Base-by-base conservation (phyloP, 805 yeast genomes). In the Yarrowia divulgata region DNA sequence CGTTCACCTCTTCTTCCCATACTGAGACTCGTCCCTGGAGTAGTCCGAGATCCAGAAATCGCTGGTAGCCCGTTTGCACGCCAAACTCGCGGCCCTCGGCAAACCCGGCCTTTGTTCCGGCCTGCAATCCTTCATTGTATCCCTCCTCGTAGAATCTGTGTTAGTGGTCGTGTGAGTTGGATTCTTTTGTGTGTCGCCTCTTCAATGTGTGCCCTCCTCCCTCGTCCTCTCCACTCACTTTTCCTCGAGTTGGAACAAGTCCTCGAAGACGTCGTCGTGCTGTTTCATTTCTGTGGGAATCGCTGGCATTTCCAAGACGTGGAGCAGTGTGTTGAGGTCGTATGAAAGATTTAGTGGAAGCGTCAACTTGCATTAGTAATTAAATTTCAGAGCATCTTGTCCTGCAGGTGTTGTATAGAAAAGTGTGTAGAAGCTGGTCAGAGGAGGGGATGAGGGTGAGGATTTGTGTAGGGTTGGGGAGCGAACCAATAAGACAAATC, bases 51-150 rank as follows among this genome's bases (percentile, higher is more conserved):
- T 90, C 75, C 1, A 91, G 72, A 73, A 85, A 75, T 34, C 79
- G 70, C 72, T 78, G 77, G 73, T 76, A 78, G 40, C 82, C 80
- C 19, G 81, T 74, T 68, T 79, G 78, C 68, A 83, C 82, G 0
- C 98, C 98, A 72, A 87, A 88, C 74, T 91, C 92, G 74, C 88
- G 89, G 0, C 97, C 98, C 75, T 93, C 97, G 1, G 81, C 72
- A 66, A 79, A 82, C 60, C 92, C 93, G 52, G 87, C 84, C 60
- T 76, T 77, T 0, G 86, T 79, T 0, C 92, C 90, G 64, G 85
- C 89, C 5, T 79, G 77, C 48, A 84, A 84, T 0, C 97, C 98
- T 71, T 91, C 95, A 62, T 79, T 73, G 75, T 78, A 90, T 0
- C 98, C 97, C 70, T 86, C 86, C 7, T 84, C 77, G 75, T 91